Base-by-base conservation (phyloP, 306 rosid species). In the Sophora flavescens region DNA sequence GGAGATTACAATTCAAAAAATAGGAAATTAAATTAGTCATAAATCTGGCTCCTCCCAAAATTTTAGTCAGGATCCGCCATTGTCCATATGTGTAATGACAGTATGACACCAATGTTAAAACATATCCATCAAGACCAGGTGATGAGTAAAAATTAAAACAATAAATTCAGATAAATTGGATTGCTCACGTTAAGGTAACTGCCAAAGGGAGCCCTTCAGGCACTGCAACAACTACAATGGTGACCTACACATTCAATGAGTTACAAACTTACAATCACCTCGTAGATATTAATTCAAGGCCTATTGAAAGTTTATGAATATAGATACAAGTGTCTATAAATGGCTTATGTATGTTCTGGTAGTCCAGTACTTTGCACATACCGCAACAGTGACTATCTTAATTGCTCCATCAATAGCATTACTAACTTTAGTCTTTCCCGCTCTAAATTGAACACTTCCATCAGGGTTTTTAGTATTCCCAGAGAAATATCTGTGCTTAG, bases 181-280 rank as follows among this genome's bases (percentile, higher is more conserved):
- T 33, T 4, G 35, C 96, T 83, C 84, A 93, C 98, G 98, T 93
- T 79, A 93, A 89, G 82, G 97, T 93, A 39, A 93, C 98, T 41
- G 98, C 98, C 39, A 93, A 82, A 26, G 98, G 98, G 35, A 93
- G 96, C 73, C 98, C 98, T 87, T 93, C 98, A 38, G 98, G 98
- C 66, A 93, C 98, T 10, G 98, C 98, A 88, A 93, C 97, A 74
- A 91, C 98, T 9, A 93, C 96, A 72, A 93, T 93, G 51, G 98
- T 93, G 41, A 93, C 98, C 98, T 93, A 64, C 63, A 84, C 58
- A 76, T 62, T 64, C 63, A 11, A 53, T 35, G n/a, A 51, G 42
- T 54, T 68, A 50, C n/a, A 64, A 62, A 36, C 53, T 47, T 58
- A 51, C 3, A 38, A 64, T 58, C 71, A 65, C 66, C 48, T 6